phyloP scores from a whole-genome alignment of 768 basidiomycete species.

The Leccinum longicurvipes region DNA sequence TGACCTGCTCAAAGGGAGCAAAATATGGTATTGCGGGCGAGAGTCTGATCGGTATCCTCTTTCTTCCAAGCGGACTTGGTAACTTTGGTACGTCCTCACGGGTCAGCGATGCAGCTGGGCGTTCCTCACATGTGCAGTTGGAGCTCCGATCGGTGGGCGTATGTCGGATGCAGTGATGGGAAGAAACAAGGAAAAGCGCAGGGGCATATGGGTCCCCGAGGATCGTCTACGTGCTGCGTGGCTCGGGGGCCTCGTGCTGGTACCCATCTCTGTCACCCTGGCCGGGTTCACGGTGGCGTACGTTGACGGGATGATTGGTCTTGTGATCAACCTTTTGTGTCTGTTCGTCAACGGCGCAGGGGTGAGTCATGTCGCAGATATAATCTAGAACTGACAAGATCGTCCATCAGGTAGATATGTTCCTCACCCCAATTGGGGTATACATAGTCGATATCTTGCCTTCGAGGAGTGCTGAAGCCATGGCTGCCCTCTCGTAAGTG shows the following conservation, averaged over 20 bases:
- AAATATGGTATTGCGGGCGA: constrained; percentile 25
- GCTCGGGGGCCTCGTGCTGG: constrained; percentile 44
- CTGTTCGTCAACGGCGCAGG: constrained; percentile 65
- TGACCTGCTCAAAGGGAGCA: constrained; percentile 41
- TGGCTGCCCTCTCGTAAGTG: constrained; percentile 54
- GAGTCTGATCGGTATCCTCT: constrained; percentile 21
- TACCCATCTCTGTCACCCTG: constrained; percentile 49
- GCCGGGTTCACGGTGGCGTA: constrained; percentile 50
- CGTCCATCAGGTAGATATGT: constrained; percentile 47
- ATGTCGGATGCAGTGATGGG: constrained; percentile 55
- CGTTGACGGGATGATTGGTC: constrained; percentile 46
- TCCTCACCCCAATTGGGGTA: constrained; percentile 51
- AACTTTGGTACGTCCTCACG: constrained; percentile 16
- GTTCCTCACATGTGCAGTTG: constrained; percentile 38
- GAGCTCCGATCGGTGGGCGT: constrained; percentile 56
- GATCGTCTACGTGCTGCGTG: constrained; percentile 58
- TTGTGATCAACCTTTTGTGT: constrained; percentile 49
- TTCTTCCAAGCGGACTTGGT: constrained; percentile 28
- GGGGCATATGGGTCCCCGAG: constrained; percentile 63
- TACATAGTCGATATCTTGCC: constrained; percentile 63
- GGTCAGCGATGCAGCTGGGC: not conserved
- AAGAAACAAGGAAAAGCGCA: constrained; percentile 44
- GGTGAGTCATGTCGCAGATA: constrained; percentile 34
- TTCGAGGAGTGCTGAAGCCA: constrained; percentile 57
- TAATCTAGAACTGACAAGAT: not conserved